Percentiles rank a stretch among this genome's conserved stretches.
These are phyloP conservation scores for Vaccinium vitisidaea DNA, from an alignment of 148 eudicot genomes.

Conservation along the genomic window DNA sequence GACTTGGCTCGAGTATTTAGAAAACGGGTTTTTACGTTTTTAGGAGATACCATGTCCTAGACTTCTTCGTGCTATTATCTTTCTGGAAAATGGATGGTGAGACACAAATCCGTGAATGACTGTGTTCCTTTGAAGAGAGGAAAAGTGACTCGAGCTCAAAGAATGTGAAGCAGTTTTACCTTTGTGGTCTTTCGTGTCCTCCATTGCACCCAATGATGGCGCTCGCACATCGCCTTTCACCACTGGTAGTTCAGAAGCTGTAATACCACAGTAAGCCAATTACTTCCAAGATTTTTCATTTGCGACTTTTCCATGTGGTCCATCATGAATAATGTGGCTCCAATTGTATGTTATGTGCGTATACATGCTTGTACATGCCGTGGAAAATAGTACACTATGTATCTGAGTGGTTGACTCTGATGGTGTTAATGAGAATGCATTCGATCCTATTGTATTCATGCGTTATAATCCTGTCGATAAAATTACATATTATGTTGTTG, in stretches of 20 bases:
- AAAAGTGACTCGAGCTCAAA: neutral
- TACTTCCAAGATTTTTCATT: neutral
- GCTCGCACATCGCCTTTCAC: neutral
- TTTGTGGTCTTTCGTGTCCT: neutral
- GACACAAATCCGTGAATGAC: neutral
- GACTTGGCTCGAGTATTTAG: conserved; percentile 65
- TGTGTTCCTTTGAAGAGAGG: neutral
- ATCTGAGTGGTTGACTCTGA: neutral
- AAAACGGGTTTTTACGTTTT: conserved; percentile 53
- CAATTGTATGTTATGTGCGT: neutral
- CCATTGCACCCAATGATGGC: neutral
- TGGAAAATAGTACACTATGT: neutral
- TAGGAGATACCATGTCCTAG: conserved; percentile 40
- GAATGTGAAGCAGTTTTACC: neutral
- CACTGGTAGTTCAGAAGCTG: neutral
- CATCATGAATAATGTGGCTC: neutral
- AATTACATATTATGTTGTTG: neutral
- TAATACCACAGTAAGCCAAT: neutral
- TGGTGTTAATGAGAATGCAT: neutral
- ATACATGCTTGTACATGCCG: neutral
- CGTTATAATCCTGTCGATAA: neutral
- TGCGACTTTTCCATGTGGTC: neutral
- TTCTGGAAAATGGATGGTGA: neutral
- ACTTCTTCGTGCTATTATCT: neutral
- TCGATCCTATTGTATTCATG: neutral